Conservation (phyloP, 768 basidiomycete genomes). For the Russula griseocarnosa region DNA sequence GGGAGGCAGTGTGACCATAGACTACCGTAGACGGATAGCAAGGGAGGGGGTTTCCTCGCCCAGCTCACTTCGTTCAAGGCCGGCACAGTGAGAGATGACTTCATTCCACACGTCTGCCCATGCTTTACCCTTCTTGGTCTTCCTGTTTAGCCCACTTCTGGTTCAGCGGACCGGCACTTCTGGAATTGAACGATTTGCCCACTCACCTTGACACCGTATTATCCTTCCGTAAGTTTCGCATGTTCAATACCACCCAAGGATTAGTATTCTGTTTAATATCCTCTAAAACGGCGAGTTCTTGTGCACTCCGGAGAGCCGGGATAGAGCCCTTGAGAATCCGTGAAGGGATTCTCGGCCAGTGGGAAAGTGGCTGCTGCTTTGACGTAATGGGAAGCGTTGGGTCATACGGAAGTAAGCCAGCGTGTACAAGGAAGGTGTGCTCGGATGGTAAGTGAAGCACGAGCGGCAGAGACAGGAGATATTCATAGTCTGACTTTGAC, state of each 20-base stretch:
- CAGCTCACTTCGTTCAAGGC: constrained; percentile 37
- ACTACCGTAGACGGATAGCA: constrained; percentile 76
- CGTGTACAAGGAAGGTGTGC: constrained; percentile 78
- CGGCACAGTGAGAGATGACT: constrained; percentile 56
- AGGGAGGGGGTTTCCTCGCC: constrained; percentile 39
- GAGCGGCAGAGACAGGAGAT: constrained; percentile 71
- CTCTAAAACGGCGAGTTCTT: constrained; percentile 64
- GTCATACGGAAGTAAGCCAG: constrained; percentile 73
- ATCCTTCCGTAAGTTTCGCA: constrained; percentile 48
- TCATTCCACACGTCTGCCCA: constrained; percentile 77
- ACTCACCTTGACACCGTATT: constrained; percentile 40
- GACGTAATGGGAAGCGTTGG: constrained; percentile 49
- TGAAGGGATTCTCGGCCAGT: constrained; percentile 19
- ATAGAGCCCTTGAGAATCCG: constrained; percentile 5
- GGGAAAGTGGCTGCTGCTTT: constrained; percentile 60
- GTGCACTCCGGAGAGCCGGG: constrained; percentile 46
- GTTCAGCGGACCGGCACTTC: neutral
- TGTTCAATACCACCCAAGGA: constrained; percentile 74
- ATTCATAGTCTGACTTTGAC: constrained; percentile 59
- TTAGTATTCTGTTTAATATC: constrained; percentile 72
- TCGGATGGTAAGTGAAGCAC: constrained; percentile 68
- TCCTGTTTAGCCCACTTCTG: constrained; percentile 21
- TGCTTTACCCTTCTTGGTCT: constrained; percentile 50
- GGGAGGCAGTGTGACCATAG: constrained; percentile 80
- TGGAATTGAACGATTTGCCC: neutral